Base-by-base conservation (phyloP, 331 rosid genomes). In the Rosa hybrid region DNA sequence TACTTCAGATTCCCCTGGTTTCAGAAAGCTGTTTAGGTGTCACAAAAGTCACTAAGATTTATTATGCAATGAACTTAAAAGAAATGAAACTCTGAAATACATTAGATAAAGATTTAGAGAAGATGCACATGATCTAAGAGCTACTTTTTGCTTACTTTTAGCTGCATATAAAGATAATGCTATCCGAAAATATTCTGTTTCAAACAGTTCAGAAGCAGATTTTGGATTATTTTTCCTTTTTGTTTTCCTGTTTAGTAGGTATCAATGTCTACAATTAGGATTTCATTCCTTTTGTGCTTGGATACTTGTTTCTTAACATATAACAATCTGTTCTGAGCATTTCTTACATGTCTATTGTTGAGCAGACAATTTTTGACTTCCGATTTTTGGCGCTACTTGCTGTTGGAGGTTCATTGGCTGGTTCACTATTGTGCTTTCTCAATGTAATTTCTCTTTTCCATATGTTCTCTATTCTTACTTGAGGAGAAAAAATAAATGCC, bases 321-420 rank as follows among this genome's bases (percentile, higher is more conserved):
- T 62, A 60, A 60, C 70, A 68, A 69, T 76, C 39, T 84, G 20
- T 65, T 49, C 39, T 38, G 67, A 41, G 44, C 2, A 3, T 68
- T 77, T 77, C 53, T 82, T n/a, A 25, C 62, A 81, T 71, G 9
- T 84, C 45, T 53, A 17, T 56, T 77, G 82, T 70, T 85, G 87
- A 75, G 82, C 97, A 96, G 99, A 72, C 81, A 30, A 96, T 96
- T 81, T 96, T 96, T 56, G 94, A 96, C 86, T 96, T 96, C 85
- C 98, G 98, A 17, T 96, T 96, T 90, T 85, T 96, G 94, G 99
- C 99, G 38, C 94, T 96, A 53, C 48, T 96, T 51, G 99, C 99
- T 71, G 83, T 96, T 82, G 99, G 83, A 79, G 99, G 99, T 63
- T 96, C 99, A 53, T 81, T 96, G 90, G 98, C 97, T 11, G 99